phyloP scores from a whole-genome alignment of 2,329 filamentous ascomycete genomes.

The Ceratocystis eucalypticola region DNA sequence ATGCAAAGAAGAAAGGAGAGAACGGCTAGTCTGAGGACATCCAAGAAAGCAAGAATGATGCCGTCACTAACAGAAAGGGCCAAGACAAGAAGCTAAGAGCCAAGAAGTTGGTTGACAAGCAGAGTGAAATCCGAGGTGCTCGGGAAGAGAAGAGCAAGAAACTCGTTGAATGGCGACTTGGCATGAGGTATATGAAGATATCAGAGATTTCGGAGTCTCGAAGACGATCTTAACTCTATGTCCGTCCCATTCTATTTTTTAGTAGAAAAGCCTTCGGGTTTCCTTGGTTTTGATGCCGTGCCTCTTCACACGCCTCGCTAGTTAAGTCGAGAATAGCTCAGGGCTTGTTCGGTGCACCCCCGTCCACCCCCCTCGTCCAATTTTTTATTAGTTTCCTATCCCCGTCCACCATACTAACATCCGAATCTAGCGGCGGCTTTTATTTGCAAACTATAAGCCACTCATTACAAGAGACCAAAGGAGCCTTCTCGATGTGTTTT shows the following conservation, averaged over 20 bases:
- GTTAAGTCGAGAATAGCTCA: background rate
- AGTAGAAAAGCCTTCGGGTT: background rate
- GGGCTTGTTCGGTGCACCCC: background rate
- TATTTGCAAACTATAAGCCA: background rate
- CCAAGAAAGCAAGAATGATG: background rate
- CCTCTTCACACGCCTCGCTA: slow-evolving; percentile 6
- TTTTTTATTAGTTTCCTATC: background rate
- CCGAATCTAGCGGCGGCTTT: no score
- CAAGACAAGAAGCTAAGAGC: background rate
- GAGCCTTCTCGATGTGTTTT: background rate
- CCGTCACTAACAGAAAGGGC: background rate
- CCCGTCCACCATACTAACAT: background rate
- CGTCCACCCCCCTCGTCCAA: background rate
- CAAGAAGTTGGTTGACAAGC: background rate
- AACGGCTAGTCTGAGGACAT: background rate
- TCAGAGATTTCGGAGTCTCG: background rate
- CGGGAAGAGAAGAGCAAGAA: background rate
- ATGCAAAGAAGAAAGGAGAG: background rate
- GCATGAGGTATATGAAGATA: background rate
- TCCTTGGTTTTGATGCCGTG: background rate
- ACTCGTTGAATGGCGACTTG: background rate
- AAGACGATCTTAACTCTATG: background rate
- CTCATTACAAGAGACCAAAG: background rate
- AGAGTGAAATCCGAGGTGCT: background rate
- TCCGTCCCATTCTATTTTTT: background rate